phyloP scores from a whole-genome alignment of 2,329 filamentous ascomycete genomes.

The Talaromyces sp. region DNA sequence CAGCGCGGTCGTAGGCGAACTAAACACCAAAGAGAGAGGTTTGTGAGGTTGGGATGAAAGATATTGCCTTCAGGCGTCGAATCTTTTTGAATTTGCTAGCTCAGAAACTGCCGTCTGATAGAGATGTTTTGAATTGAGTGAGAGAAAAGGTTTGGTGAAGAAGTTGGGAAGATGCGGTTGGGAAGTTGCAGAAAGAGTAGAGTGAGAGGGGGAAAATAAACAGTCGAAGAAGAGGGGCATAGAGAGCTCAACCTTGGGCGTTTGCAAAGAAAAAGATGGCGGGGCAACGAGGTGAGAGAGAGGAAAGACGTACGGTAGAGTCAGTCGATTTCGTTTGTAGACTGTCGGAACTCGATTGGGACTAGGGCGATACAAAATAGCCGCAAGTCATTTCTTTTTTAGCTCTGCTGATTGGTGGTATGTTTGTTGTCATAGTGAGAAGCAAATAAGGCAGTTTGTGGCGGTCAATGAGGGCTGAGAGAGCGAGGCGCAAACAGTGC shows the following conservation, averaged over 20 bases:
- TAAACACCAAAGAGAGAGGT: not conserved
- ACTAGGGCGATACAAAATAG: slow-evolving; percentile 2
- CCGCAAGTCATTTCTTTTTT: slow-evolving; percentile 1
- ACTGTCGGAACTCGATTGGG: slow-evolving; percentile 1
- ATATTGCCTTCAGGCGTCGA: not conserved
- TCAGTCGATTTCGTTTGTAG: not conserved
- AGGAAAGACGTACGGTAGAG: not conserved
- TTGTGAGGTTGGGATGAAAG: not conserved
- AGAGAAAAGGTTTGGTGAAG: not conserved
- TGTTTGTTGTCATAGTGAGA: slow-evolving; percentile 5
- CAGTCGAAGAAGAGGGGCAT: not conserved
- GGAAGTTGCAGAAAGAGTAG: not conserved
- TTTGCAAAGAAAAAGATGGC: not conserved
- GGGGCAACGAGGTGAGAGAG: not conserved
- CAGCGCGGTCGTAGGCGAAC: not conserved
- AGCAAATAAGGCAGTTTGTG: not conserved
- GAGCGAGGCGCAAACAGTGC: slow-evolving; percentile 6
- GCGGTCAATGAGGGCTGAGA: not conserved
- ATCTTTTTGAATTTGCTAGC: not conserved
- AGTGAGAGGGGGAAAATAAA: not conserved
- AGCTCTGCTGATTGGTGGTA: not conserved
- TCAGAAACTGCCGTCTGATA: not conserved
- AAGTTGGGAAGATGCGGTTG: not conserved
- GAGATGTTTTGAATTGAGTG: not conserved
- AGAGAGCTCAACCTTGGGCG: not conserved